Conservation (phyloP, 805 yeast genomes). For the Candida corydali region DNA sequence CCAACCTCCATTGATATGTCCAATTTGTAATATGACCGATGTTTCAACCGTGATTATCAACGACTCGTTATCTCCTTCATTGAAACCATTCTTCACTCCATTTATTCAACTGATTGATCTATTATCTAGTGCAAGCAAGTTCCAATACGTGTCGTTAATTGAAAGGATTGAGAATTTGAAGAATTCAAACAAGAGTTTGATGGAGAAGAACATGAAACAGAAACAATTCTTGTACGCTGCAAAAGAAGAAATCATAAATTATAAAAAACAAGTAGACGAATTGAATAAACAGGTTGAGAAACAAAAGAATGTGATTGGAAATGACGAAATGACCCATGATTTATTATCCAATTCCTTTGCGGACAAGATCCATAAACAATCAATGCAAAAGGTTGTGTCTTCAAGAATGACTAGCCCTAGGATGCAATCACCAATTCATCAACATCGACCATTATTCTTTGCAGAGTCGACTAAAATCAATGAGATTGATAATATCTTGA, state of each 20-base stretch:
- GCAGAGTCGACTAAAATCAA: slow-evolving; percentile 11
- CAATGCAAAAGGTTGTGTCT: slow-evolving; percentile 1
- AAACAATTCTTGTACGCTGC: slow-evolving; percentile 8
- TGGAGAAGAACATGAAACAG: slow-evolving; percentile 8
- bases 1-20: slow-evolving; percentile 5
- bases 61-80: neutral
- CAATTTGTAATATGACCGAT: slow-evolving; percentile 5
- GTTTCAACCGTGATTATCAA: slow-evolving; percentile 6
- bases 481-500: neutral
- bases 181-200: slow-evolving; percentile 1
- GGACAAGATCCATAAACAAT: slow-evolving; percentile 8
- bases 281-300: slow-evolving; percentile 1
- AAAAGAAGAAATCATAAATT: slow-evolving; percentile 9
- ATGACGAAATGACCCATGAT: neutral
- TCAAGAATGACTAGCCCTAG: neutral
- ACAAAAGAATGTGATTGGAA: neutral
- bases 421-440: neutral
- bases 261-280: slow-evolving; percentile 3
- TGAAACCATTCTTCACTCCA: slow-evolving; percentile 7
- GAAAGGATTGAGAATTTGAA: slow-evolving; percentile 5
- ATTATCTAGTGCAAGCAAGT: slow-evolving; percentile 5
- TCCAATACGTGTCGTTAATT: slow-evolving; percentile 7
- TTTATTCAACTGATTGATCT: slow-evolving; percentile 5
- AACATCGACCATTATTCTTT: slow-evolving; percentile 5
- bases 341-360: slow-evolving; percentile 5